These are phyloP conservation scores for Lactifluus echinatus DNA, from an alignment of 768 basidiomycete genomes.

Conservation along the genomic window DNA sequence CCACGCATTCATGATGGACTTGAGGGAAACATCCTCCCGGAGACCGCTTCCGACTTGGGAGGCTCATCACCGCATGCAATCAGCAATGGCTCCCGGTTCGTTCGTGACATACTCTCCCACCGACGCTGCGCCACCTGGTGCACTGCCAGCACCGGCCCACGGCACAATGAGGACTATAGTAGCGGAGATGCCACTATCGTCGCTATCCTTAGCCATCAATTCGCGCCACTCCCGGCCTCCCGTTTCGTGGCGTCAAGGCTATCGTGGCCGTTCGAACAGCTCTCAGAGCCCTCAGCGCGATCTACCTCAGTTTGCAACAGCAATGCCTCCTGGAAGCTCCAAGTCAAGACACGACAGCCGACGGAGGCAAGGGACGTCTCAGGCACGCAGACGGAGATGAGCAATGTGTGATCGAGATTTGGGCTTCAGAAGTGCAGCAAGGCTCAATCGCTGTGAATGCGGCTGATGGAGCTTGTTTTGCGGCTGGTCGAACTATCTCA, in stretches of 20 bases:
- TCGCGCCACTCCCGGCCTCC: slow-evolving; percentile 1
- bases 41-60: not conserved
- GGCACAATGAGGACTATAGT: not conserved
- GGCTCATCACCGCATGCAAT: not conserved
- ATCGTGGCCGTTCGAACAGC: not conserved
- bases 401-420: not conserved
- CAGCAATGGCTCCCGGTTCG: not conserved
- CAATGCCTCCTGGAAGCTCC: not conserved
- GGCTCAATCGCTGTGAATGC: too few relatives aligned
- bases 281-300: not conserved
- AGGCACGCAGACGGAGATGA: not conserved
- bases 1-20: not conserved
- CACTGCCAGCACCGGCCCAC: not conserved
- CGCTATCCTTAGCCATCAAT: not conserved
- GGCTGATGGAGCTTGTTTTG: too few relatives aligned
- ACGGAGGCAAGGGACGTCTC: not conserved
- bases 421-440: too few relatives aligned
- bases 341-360: not conserved
- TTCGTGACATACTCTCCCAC: not conserved
- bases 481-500: too few relatives aligned
- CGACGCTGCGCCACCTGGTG: not conserved
- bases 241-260: not conserved
- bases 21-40: not conserved
- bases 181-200: not conserved
- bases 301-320: not conserved